Percentiles rank a stretch among this genome's conserved stretches.
Evolutionary conservation across 352 stramenopile genomes (phyloP).

Genomic region (Pythium vanterpoolii): DNA sequence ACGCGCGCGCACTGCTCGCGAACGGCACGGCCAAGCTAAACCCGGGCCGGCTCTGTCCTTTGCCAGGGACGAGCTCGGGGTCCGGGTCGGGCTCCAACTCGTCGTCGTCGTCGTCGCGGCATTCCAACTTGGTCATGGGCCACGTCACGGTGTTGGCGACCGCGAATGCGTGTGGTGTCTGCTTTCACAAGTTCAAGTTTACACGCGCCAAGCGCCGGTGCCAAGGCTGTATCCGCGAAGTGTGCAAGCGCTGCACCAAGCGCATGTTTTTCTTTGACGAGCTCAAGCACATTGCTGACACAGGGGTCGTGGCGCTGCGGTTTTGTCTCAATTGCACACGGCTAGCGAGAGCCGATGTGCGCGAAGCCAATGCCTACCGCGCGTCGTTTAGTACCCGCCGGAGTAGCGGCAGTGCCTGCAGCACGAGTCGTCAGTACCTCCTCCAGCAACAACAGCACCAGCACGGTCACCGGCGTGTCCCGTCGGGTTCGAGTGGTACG

Average conservation of each 20-base stretch:
- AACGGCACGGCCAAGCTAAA: conserved; percentile 24
- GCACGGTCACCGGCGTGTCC: too few relatives aligned
- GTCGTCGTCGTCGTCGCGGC: conserved; percentile 15
- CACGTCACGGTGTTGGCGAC: conserved; percentile 6
- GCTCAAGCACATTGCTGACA: conserved; percentile 28
- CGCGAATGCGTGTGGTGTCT: conserved; percentile 29
- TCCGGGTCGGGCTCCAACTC: too few relatives aligned
- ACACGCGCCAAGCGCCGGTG: conserved; percentile 35
- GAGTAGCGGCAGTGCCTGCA: conserved; percentile 6
- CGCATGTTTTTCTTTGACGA: conserved; percentile 34
- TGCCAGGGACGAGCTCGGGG: neutral
- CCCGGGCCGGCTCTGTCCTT: conserved; percentile 6
- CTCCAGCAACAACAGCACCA: neutral
- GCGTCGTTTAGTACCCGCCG: conserved; percentile 4
- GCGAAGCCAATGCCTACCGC: conserved; percentile 5
- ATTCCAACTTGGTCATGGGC: neutral
- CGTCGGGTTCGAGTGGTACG: neutral
- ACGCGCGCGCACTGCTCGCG: conserved; percentile 29
- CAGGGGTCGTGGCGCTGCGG: conserved; percentile 27
- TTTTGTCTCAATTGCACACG: conserved; percentile 37
- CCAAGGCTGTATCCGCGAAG: conserved; percentile 23
- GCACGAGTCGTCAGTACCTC: neutral
- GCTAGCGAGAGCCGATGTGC: conserved; percentile 24
- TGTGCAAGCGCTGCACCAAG: conserved; percentile 35
- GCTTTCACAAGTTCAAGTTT: conserved; percentile 34